phyloP scores from a whole-genome alignment of 176 grass and related monocot species.

The Stipa capillata region DNA sequence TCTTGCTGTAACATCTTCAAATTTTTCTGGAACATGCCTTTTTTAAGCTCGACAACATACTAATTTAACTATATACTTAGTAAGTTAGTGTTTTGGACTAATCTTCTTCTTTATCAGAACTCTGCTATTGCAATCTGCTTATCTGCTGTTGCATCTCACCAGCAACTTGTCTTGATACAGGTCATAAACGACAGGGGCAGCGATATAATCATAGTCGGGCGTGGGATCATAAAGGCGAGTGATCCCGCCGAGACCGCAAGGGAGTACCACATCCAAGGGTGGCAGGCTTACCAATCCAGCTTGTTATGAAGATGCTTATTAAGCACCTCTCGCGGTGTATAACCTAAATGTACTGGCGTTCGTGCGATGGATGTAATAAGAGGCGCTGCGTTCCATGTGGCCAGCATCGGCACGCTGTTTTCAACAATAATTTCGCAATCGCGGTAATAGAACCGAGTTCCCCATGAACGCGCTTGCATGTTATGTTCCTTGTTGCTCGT shows the following conservation, averaged over 20 bases:
- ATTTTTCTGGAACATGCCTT: not conserved
- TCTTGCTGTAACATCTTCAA: not conserved
- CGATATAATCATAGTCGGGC: slow-evolving; percentile 85
- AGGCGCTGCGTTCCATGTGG: not conserved
- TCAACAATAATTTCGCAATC: not conserved
- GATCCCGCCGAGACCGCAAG: slow-evolving; percentile 45
- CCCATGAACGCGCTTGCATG: not conserved
- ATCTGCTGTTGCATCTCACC: not conserved
- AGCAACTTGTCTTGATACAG: slow-evolving; percentile 15
- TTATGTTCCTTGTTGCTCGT: no score
- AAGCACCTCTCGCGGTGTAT: not conserved
- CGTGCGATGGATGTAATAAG: slow-evolving; percentile 11
- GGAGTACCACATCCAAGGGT: slow-evolving; percentile 71
- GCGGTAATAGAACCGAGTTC: not conserved
- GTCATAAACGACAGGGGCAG: slow-evolving; percentile 79
- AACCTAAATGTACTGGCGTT: not conserved
- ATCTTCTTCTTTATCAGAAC: not conserved
- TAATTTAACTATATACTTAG: not conserved
- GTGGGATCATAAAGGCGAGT: slow-evolving; percentile 73
- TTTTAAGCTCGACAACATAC: not conserved
- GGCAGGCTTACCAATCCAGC: slow-evolving; percentile 67
- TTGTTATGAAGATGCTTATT: slow-evolving; percentile 33
- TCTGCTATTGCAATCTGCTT: not conserved
- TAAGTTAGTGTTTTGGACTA: not conserved
- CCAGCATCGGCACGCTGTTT: not conserved